These are phyloP conservation scores for Ascosphaera aggregata DNA, from an alignment of 2,329 filamentous ascomycete species.

Conservation along the genomic window DNA sequence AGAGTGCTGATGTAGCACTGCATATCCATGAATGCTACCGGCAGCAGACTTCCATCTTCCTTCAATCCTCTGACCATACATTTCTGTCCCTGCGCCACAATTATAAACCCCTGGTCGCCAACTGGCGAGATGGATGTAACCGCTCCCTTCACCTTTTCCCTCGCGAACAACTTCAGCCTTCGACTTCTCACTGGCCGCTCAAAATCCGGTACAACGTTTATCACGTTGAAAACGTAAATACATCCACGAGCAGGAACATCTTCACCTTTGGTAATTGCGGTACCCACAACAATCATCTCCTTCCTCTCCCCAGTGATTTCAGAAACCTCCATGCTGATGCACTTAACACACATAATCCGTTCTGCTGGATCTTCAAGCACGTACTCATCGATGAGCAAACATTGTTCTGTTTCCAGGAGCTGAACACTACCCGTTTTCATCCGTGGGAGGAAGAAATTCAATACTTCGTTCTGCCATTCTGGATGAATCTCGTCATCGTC, in stretches of 20 bases:
- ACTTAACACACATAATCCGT: conserved; percentile 57
- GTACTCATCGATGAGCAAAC: conserved; percentile 51
- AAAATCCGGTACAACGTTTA: conserved; percentile 75
- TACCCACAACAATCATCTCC: conserved; percentile 64
- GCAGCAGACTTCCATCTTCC: conserved; percentile 77
- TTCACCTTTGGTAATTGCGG: conserved; percentile 67
- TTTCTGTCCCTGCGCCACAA: conserved; percentile 85
- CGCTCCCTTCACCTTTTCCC: conserved; percentile 78
- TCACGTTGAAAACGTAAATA: conserved; percentile 78
- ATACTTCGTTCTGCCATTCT: conserved; percentile 53
- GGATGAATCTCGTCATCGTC: conserved; percentile 66
- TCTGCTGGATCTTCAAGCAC: conserved; percentile 27
- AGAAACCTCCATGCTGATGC: conserved; percentile 68
- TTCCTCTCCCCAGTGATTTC: conserved; percentile 74
- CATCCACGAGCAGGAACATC: conserved; percentile 68
- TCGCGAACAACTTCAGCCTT: conserved; percentile 63
- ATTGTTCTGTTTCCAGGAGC: conserved; percentile 53
- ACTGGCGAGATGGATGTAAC: conserved; percentile 72
- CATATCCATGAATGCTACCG: conserved; percentile 95
- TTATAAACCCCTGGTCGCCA: conserved; percentile 68
- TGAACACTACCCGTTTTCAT: conserved; percentile 51
- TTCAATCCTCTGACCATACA: conserved; percentile 92
- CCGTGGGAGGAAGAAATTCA: conserved; percentile 33
- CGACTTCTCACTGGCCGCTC: conserved; percentile 65
- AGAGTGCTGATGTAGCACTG: conserved; percentile 77